Evolutionary conservation across 164 flowering plant species (phyloP).

Genomic region (Liriodendron chinense): DNA sequence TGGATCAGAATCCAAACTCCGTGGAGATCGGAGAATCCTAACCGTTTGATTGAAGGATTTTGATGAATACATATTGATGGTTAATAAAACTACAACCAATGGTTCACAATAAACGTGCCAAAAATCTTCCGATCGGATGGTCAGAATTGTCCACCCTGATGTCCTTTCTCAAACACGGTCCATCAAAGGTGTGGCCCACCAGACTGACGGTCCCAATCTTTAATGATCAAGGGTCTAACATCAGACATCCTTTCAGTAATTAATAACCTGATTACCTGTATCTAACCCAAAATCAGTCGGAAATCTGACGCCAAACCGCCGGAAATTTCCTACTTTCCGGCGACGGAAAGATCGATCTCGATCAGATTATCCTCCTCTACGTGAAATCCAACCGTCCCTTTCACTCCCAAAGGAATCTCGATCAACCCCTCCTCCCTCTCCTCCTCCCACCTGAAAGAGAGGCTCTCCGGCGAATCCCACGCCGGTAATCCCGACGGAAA

Average conservation of each 20-base stretch:
- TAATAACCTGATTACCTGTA: neutral
- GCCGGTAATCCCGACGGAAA: neutral
- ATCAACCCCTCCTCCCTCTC: constrained; percentile 12
- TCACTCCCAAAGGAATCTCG: constrained; percentile 10
- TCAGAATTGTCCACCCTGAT: neutral
- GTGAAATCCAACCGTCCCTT: neutral
- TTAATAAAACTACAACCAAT: no score
- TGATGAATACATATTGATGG: no score
- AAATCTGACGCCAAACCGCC: neutral
- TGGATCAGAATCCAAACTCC: no score
- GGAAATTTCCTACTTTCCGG: neutral
- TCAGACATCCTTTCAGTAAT: neutral
- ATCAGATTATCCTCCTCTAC: constrained; percentile 12
- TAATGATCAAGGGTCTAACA: neutral
- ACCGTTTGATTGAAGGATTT: no score
- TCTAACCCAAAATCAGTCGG: neutral
- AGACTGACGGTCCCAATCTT: neutral
- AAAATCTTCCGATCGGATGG: neutral
- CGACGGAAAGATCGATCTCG: constrained; percentile 4
- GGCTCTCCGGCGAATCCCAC: constrained; percentile 11
- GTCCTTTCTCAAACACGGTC: neutral
- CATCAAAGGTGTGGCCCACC: neutral
- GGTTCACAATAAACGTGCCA: no score
- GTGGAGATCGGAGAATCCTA: no score
- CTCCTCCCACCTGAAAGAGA: constrained; percentile 12